Evolutionary conservation across 2,329 filamentous ascomycete species (phyloP), one percentile per base, ranked within the genome.

Genomic region (Colletotrichum kahawae): DNA sequence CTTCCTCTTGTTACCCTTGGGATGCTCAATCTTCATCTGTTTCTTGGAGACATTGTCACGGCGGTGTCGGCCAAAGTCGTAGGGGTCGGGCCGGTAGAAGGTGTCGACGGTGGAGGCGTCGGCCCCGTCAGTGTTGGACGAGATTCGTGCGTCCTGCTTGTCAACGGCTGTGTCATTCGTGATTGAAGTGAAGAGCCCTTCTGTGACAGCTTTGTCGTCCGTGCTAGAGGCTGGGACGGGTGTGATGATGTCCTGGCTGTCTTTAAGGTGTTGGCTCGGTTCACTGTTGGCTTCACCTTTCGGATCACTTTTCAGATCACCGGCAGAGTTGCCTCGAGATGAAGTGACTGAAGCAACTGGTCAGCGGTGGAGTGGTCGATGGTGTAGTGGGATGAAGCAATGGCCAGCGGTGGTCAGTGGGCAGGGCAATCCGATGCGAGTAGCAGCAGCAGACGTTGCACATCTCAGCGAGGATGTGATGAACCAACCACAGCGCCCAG

Each of bases 21-120:
- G 88, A 76, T 90, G 84, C 34, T 88, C 86, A 59, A 82, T 82
- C 77, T 86, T 86, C 83, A 90, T 87, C 80, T 88, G 87, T 65
- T 83, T 83, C 71, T 84, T 83, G 43, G 84, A 85, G 67, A 85
- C 79, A 79, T 86, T 69, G 24, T 82, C 82, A 21, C 84, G 83
- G n/a, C 83, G 82, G 77, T 85, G 85, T 6, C 83, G 83, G 54
- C 83, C 84, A 67, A 86, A 82, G 78, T 84, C 79, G 76, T 86
- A 76, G 14, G 85, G 85, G 71, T 87, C 85, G 36, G 81, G 72
- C 12, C 70, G 56, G 64, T 77, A 76, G 27, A 74, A 65, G 24
- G 68, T 77, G n/a, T 71, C 70, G 51, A 67, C 64, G 13, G 67
- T 70, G 12, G 59, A 59, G 5, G 60, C 31, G 29, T 77, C 76